These are phyloP conservation scores for Apiosordaria backusii DNA, from an alignment of 495 filamentous ascomycete genomes.

Conservation along the genomic window DNA sequence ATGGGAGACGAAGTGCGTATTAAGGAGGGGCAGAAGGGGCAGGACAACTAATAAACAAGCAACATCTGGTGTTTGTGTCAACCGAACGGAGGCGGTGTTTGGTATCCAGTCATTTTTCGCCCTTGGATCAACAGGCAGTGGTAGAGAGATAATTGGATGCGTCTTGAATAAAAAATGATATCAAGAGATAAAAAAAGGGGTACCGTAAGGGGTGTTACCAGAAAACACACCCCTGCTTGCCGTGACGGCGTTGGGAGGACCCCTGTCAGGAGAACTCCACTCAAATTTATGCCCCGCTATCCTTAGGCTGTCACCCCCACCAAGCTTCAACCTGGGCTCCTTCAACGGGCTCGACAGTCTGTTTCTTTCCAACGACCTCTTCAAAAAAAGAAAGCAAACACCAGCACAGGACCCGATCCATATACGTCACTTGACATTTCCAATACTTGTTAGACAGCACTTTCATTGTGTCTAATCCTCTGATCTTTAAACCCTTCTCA, in stretches of 20 bases:
- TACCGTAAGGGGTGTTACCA: too few species aligned
- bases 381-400: too few species aligned
- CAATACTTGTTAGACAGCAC: too few species aligned
- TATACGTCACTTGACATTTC: too few species aligned
- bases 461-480: too few species aligned
- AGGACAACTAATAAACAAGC: neutral
- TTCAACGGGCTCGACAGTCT: too few species aligned
- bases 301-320: neutral
- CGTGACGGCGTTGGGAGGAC: constrained; percentile 75
- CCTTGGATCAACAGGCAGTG: neutral
- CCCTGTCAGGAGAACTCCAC: constrained; percentile 73
- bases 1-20: neutral
- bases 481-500: neutral
- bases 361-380: too few species aligned
- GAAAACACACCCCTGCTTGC: constrained; percentile 2
- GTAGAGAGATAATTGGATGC: neutral
- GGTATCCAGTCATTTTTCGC: neutral
- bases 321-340: neutral
- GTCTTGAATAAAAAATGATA: too few species aligned
- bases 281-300: neutral
- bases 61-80: neutral
- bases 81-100: neutral
- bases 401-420: too few species aligned
- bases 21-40: neutral
- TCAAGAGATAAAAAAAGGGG: too few species aligned